Conservation (phyloP, 257 asterid species). For the Solanum medicagineum region DNA sequence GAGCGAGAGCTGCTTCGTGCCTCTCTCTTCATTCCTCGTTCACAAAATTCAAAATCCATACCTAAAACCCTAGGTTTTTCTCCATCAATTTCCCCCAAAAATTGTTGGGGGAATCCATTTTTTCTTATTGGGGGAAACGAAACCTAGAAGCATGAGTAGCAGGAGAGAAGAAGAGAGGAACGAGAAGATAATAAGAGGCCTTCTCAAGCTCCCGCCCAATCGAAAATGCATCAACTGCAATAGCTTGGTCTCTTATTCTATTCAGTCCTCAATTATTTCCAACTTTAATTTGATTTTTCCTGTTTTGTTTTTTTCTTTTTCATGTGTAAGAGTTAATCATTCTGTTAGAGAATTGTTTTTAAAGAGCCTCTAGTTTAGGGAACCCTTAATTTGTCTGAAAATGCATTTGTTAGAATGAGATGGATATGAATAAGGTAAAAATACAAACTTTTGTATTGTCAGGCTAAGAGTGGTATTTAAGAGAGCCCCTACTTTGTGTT, state of each 20-base stretch:
- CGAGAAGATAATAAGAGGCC: constrained; percentile 90
- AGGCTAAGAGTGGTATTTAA: not conserved
- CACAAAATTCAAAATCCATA: not conserved
- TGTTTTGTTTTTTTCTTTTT: not conserved
- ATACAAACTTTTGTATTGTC: not conserved
- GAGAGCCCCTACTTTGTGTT: not conserved
- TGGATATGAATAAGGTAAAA: not conserved
- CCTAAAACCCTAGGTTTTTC: constrained; percentile 7
- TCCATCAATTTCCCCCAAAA: not conserved
- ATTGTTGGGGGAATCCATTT: not conserved
- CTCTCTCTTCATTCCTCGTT: constrained; percentile 13
- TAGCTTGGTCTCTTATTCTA: constrained; percentile 43
- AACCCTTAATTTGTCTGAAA: not conserved
- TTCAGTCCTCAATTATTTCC: not conserved
- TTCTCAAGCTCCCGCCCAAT: constrained; percentile 96
- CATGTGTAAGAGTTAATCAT: not conserved
- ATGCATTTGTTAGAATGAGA: not conserved
- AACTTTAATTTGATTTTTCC: not conserved
- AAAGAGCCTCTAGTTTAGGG: not conserved
- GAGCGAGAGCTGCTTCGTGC: constrained; percentile 17
- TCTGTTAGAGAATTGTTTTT: not conserved
- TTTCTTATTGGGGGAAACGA: not conserved
- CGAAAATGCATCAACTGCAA: constrained; percentile 95
- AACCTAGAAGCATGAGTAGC: constrained; percentile 24
- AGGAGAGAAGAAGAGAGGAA: constrained; percentile 75